These are phyloP conservation scores for Fusarium tuaranense DNA, from an alignment of 2,329 filamentous ascomycete species.

Conservation along the genomic window DNA sequence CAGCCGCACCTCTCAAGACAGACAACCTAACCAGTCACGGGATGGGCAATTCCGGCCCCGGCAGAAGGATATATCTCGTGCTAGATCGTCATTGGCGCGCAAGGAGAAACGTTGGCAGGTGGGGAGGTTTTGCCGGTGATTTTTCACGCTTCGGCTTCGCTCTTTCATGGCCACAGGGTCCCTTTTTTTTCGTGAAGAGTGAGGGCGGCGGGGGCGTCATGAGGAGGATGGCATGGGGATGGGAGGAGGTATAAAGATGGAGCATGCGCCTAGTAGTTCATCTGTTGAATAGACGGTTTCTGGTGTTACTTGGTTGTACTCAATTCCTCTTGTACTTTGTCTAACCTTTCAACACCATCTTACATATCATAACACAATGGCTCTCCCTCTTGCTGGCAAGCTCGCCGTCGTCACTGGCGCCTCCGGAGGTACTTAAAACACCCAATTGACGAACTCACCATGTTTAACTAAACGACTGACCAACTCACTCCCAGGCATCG, in stretches of 20 bases:
- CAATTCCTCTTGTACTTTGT: not conserved
- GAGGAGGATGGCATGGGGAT: not conserved
- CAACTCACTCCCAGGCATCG: slow-evolving; percentile 31
- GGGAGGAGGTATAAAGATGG: slow-evolving; percentile 15
- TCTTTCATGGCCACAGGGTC: slow-evolving; percentile 8
- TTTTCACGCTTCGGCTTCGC: slow-evolving; percentile 1
- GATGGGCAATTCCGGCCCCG: slow-evolving; percentile 5
- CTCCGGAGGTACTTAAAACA: slow-evolving; percentile 71
- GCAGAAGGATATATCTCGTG: slow-evolving; percentile 6
- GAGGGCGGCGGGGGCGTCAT: slow-evolving; percentile 13
- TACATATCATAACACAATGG: slow-evolving; percentile 44
- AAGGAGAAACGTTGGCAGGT: slow-evolving; percentile 7
- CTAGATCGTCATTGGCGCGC: slow-evolving; percentile 40
- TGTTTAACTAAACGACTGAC: slow-evolving; percentile 2
- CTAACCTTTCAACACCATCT: not conserved
- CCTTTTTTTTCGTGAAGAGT: not conserved
- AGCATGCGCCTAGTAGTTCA: not conserved
- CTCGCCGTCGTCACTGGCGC: slow-evolving; percentile 84
- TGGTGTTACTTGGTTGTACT: slow-evolving; percentile 5
- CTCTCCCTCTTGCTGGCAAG: slow-evolving; percentile 74
- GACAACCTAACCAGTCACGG: slow-evolving; percentile 31
- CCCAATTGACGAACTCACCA: not conserved
- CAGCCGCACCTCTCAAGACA: slow-evolving; percentile 43
- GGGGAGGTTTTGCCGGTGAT: not conserved
- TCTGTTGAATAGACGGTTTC: not conserved